Evolutionary conservation across 805 yeast species (phyloP), one percentile per base, ranked within the genome.

Genomic region (Metschnikowia lochheadii): DNA sequence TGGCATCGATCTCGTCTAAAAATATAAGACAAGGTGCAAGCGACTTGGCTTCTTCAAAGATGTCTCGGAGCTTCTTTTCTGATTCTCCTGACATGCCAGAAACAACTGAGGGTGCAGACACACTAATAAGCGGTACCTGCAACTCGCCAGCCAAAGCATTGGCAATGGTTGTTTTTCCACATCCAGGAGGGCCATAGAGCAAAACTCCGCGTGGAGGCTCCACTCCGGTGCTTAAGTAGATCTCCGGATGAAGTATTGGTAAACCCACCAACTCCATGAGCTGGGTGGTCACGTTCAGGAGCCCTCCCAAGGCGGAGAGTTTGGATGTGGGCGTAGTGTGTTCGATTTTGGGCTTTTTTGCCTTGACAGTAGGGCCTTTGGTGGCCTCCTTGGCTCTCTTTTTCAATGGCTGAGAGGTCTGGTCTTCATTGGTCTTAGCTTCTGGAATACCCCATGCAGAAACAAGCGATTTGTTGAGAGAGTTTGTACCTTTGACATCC

Each of bases 21-120:
- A 94, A 94, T 46, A 94, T 79, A 29, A 94, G 70, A 67, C 97
- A 91, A 7, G 99, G 99, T 0, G 99, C 99, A 49, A 89, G 63
- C 3, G 78, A 60, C 61, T 84, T 85, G 3, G 99, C 99, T 63
- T 94, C 98, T 36, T 90, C 97, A 63, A 92, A 92, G 36, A 92
- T 74, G 52, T 94, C 98, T 54, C 99, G 77, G 20, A 94, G 76
- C 63, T 92, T 91, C 73, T 94, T 94, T 66, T 94, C 99, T 55
- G 92, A 83, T 66, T 94, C 99, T 40, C 99, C 99, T n/a, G 96
- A 89, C 98, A 94, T 94, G 5, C 99, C 99, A 54, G 96, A 88
- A 0, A 94, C 98, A 7, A 94, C 89, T 2, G 96, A 85, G 1
- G 99, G 99, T 0, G 99, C 98, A 26, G 96, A 87, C 1, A 94